Conservation (phyloP, 2,329 filamentous ascomycete species). For the Xylaria sp. region DNA sequence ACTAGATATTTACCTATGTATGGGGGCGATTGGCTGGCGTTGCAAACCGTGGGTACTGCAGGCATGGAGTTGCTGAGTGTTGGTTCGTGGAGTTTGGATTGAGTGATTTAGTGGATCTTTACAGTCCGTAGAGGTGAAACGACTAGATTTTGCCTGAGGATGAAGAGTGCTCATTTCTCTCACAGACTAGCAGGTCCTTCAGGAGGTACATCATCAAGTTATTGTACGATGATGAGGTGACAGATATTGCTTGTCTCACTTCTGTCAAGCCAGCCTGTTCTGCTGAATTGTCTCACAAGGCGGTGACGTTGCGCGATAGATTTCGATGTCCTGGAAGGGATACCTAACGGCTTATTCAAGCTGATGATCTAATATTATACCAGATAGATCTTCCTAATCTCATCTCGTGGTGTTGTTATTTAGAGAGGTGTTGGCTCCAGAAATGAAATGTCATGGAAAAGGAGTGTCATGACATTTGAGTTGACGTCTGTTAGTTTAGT, state of each 20-base stretch:
- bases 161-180: conserved; percentile 8
- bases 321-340: background rate
- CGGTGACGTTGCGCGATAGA: background rate
- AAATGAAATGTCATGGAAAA: background rate
- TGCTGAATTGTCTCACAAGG: conserved; percentile 7
- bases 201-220: background rate
- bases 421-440: conserved; percentile 6
- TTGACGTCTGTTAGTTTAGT: background rate
- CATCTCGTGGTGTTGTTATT: background rate
- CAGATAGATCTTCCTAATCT: background rate
- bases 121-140: background rate
- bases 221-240: conserved; percentile 10
- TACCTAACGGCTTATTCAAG: background rate
- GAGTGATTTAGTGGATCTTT: background rate
- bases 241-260: conserved; percentile 19
- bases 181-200: background rate
- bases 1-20: conserved; percentile 4
- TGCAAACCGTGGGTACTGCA: background rate
- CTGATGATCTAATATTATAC: background rate
- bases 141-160: background rate
- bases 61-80: background rate
- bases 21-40: background rate
- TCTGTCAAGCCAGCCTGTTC: background rate
- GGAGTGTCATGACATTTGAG: background rate
- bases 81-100: background rate